Percentiles rank a stretch among this genome's conserved stretches.
Evolutionary conservation across 495 filamentous ascomycete species (phyloP).

Genomic region (Melanomma pulvis-pyrius): DNA sequence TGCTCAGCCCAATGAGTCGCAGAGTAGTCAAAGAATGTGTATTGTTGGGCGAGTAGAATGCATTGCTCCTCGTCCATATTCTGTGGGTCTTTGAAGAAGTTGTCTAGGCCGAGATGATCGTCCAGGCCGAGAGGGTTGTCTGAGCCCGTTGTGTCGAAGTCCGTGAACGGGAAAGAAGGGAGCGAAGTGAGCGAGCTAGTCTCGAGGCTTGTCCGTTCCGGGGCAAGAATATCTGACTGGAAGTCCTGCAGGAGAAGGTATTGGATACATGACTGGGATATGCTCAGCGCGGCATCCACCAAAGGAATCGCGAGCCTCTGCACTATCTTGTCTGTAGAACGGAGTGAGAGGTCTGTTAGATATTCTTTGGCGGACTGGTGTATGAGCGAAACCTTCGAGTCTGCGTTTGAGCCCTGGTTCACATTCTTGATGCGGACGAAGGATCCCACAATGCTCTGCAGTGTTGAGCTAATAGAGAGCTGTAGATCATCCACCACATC

Average conservation of each 20-base stretch:
- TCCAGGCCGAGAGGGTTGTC: slow-evolving; percentile 1
- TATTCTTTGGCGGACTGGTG: slow-evolving; percentile 32
- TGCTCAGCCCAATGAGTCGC: slow-evolving; percentile 28
- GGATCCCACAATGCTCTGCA: slow-evolving; percentile 14
- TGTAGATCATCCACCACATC: slow-evolving; percentile 1
- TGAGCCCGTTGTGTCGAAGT: neutral
- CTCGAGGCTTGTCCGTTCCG: neutral
- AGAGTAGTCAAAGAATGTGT: slow-evolving; percentile 27
- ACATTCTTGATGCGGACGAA: slow-evolving; percentile 15
- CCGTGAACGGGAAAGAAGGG: neutral
- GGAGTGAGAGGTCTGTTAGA: slow-evolving; percentile 7
- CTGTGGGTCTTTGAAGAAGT: slow-evolving; percentile 13
- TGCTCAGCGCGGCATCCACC: neutral
- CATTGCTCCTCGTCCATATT: slow-evolving; percentile 21
- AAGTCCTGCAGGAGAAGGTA: slow-evolving; percentile 27
- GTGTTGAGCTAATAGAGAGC: neutral
- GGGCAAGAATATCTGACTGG: slow-evolving; percentile 2
- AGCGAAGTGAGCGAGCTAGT: neutral
- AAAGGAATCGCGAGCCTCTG: neutral
- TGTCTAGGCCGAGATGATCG: neutral
- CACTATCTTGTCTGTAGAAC: slow-evolving; percentile 1
- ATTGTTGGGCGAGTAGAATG: slow-evolving; percentile 2
- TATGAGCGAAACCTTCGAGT: slow-evolving; percentile 23
- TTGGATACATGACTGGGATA: slow-evolving; percentile 16
- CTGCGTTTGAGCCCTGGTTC: slow-evolving; percentile 2